These are phyloP conservation scores for Lichtheimia ramosa DNA, from an alignment of 371 early-diverging fungal genomes.

Conservation along the genomic window DNA sequence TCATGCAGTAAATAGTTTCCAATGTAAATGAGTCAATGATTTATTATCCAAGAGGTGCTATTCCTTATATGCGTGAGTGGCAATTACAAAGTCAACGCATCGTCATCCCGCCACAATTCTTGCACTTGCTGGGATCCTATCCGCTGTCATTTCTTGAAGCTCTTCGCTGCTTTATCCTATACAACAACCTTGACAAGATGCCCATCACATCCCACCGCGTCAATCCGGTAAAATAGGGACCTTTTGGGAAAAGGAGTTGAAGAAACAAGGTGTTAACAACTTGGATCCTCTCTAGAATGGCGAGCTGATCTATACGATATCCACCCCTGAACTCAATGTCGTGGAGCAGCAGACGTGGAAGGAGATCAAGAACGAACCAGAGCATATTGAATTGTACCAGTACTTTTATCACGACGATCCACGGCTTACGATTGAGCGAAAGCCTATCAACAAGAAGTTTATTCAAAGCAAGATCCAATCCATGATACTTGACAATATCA, in stretches of 20 bases:
- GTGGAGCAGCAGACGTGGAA: neutral
- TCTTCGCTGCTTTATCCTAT: too few species aligned
- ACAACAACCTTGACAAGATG: neutral
- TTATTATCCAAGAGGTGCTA: too few species aligned
- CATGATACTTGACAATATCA: constrained; percentile 17
- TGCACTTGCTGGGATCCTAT: too few species aligned
- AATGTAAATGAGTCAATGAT: too few species aligned
- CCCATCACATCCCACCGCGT: constrained; percentile 4
- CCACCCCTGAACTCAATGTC: neutral
- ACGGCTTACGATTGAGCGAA: neutral
- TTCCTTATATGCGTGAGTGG: too few species aligned
- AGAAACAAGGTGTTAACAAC: neutral
- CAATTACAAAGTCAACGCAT: too few species aligned
- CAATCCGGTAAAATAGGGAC: neutral
- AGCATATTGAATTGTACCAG: constrained; percentile 15
- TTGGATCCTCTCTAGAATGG: neutral
- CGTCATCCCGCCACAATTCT: too few species aligned
- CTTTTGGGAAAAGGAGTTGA: neutral
- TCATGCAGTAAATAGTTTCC: too few species aligned
- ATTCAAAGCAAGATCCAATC: constrained; percentile 11
- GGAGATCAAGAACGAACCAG: constrained; percentile 11
- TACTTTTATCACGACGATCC: constrained; percentile 13
- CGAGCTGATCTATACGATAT: neutral
- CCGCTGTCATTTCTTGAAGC: too few species aligned
- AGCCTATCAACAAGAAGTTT: neutral